Base-by-base conservation (phyloP, 306 rosid species). In the Trichosanthes truncata region DNA sequence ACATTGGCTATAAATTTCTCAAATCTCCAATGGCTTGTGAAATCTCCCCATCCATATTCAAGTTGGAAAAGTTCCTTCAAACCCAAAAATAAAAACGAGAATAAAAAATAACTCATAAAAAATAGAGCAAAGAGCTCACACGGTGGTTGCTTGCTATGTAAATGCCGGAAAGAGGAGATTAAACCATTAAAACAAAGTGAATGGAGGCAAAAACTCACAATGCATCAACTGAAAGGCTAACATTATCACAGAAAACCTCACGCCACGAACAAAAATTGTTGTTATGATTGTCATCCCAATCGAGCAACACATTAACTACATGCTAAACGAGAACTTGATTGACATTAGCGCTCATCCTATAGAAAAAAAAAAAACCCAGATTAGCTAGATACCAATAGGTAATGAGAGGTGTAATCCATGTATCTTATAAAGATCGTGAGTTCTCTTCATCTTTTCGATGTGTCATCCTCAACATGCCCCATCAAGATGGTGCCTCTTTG, bases 241-340 rank as follows among this genome's bases (percentile, higher is more conserved):
- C 78, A 84, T 91, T 92, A 41, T 92, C 95, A 77, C 98, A 94
- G 53, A 83, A 84, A 9, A 94, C 93, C 18, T 97, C 98, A 41
- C 97, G 98, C 98, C 98, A 94, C 1, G 98, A 91, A 71, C 98
- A 94, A 74, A 88, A 89, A 31, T 92, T 97, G 9, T 84, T 86
- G 38, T 87, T 89, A 74, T 86, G 95, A 33, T 77, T 86, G 52
- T 89, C 93, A 74, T 91, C 89, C 98, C 98, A 95, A 78, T 90
- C 97, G 18, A 89, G 97, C 18, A 95, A 82, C 35, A 91, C 91
- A 65, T 95, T 93, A 5, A 86, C 97, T 23, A 92, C 79, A 68
- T 89, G 85, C 86, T 89, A 76, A 95, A 90, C 11, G 92, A 90
- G 61, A 89, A 90, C 81, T 92, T 95, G 38, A 95, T 83, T 41